phyloP scores from a whole-genome alignment of 2,329 filamentous ascomycete genomes.

The Paradendryphiella salina region DNA sequence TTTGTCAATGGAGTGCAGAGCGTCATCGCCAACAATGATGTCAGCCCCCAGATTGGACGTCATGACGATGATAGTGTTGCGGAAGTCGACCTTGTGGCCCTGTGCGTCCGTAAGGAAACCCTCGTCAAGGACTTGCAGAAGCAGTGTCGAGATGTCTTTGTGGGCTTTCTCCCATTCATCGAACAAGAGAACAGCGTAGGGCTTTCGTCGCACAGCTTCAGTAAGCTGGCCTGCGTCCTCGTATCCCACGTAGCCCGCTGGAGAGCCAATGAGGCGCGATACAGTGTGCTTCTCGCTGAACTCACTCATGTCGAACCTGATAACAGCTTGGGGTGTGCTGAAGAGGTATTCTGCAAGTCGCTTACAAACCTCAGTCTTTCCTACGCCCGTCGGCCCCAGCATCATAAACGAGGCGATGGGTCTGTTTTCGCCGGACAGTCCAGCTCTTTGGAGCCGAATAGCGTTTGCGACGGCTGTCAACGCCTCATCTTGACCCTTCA shows the following conservation, averaged over 20 bases:
- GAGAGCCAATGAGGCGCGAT: conserved; percentile 86
- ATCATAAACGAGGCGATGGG: conserved; percentile 97
- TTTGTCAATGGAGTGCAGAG: conserved; percentile 61
- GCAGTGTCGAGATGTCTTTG: conserved; percentile 85
- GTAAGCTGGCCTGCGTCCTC: conserved; percentile 96
- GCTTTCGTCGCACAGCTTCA: conserved; percentile 91
- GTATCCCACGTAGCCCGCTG: conserved; percentile 94
- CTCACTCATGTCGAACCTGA: conserved; percentile 96
- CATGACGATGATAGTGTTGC: conserved; percentile 93
- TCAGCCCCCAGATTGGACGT: conserved; percentile 94
- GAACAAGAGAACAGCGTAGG: conserved; percentile 91
- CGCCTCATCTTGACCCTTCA: conserved; percentile 93
- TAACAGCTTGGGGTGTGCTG: conserved; percentile 85
- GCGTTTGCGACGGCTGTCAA: conserved; percentile 89
- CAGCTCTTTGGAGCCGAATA: conserved; percentile 89
- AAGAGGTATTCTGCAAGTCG: conserved; percentile 93
- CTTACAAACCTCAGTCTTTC: conserved; percentile 97
- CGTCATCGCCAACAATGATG: conserved; percentile 78
- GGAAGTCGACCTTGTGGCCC: conserved; percentile 95
- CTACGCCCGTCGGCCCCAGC: conserved; percentile 92
- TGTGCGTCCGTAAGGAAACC: conserved; percentile 94
- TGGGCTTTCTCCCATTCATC: conserved; percentile 99
- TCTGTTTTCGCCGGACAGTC: conserved; percentile 86
- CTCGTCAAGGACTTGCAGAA: conserved; percentile 94
- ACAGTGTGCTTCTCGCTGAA: conserved; percentile 98